Conservation (phyloP, 169 alveolate species). For the Eimeria zaria region DNA sequence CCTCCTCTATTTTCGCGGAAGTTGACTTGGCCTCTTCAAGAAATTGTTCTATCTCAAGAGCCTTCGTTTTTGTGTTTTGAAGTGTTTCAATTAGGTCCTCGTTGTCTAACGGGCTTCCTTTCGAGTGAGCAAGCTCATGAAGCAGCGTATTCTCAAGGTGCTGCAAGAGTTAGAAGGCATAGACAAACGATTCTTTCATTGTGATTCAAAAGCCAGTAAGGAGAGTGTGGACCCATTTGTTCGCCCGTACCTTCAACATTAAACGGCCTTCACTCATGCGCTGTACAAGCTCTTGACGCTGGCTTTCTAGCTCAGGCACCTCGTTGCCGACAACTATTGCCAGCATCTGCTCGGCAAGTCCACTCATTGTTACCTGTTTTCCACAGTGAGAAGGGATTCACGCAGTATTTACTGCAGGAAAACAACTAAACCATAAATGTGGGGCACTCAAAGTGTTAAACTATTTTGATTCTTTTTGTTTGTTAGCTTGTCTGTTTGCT, state of each 20-base stretch:
- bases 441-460: not conserved
- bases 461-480: too few relatives aligned
- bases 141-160: slow-evolving; percentile 95
- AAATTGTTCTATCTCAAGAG: slow-evolving; percentile 94
- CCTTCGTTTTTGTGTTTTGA: slow-evolving; percentile 95
- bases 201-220: not conserved
- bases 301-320: slow-evolving; percentile 95
- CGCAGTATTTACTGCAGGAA: not conserved
- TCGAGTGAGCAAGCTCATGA: slow-evolving; percentile 94
- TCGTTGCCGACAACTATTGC: slow-evolving; percentile 97
- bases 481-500: too few relatives aligned
- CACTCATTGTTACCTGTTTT: slow-evolving; percentile 91
- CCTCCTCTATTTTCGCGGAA: slow-evolving; percentile 93
- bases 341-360: slow-evolving; percentile 96
- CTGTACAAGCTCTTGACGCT: slow-evolving; percentile 93
- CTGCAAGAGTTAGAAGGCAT: slow-evolving; percentile 15
- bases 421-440: not conserved
- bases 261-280: slow-evolving; percentile 95
- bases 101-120: slow-evolving; percentile 96
- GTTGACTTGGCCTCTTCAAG: slow-evolving; percentile 96
- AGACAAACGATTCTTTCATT: not conserved
- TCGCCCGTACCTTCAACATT: slow-evolving; percentile 88
- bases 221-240: not conserved
- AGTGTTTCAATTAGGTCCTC: slow-evolving; percentile 95
- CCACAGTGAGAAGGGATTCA: not conserved